Conservation (phyloP, 1,284 basidiomycete genomes). For the Ceratobasidium theobromae region DNA sequence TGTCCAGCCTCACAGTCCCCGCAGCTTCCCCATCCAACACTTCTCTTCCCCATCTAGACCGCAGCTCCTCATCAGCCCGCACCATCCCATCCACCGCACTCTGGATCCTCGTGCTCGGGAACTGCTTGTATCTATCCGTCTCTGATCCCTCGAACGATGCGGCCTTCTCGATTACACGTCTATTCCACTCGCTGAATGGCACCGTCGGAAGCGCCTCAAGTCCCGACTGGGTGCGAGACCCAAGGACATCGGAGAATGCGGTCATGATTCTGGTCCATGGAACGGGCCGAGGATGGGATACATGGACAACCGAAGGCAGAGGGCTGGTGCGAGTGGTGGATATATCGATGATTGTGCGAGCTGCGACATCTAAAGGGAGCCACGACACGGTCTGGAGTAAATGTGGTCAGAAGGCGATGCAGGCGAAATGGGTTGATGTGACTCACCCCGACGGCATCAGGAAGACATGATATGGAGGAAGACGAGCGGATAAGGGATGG, state of each 20-base stretch:
- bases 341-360: constrained; percentile 41
- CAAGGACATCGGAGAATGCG: constrained; percentile 38
- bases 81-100: not conserved
- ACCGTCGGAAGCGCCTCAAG: constrained; percentile 41
- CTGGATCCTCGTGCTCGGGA: constrained; percentile 9
- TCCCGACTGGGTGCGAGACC: not conserved
- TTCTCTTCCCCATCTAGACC: not conserved
- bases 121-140: not conserved
- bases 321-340: not conserved
- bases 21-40: not conserved
- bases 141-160: not conserved
- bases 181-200: constrained; percentile 41
- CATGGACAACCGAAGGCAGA: constrained; percentile 35
- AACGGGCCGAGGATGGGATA: constrained; percentile 41
- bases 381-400: not conserved
- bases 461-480: not conserved
- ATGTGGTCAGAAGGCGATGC: not conserved
- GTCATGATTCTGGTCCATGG: constrained; percentile 38
- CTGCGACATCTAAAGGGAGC: no score
- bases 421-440: not conserved
- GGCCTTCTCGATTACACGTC: not conserved
- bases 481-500: constrained; percentile 27
- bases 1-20: not conserved
- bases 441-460: not conserved
- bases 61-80: no score